Evolutionary conservation across 345 rosid species (phyloP), one percentile per base, ranked within the genome.

Genomic region (Populus pruinosa): DNA sequence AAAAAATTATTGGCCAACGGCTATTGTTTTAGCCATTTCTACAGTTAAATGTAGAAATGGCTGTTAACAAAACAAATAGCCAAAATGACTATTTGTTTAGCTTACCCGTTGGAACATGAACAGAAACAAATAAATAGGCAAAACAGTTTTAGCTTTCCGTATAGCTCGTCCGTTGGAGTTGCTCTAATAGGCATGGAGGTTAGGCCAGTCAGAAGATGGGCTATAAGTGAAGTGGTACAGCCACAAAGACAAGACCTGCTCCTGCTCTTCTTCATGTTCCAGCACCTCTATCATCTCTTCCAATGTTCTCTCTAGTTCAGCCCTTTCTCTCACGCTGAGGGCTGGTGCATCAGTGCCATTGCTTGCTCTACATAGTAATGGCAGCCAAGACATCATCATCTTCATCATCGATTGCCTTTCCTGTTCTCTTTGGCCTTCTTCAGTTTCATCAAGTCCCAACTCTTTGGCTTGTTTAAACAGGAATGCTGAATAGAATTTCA

Each of bases 181-280:
- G n/a, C n/a, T n/a, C n/a, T n/a, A n/a, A n/a, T n/a, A n/a, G 61
- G 81, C 69, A 39, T 83, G 87, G 73, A 94, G 96, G 61, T 94
- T 89, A 65, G 98, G 98, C 98, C 97, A 92, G 77, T 94, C 98
- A 2, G 97, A 90, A 73, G 92, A 85, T 6, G 94, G 74, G 70
- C 85, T 83, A 67, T 81, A 72, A 6, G 92, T 85, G 92, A 90
- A 92, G 82, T 92, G 94, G 76, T 88, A 94, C 49, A 94, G 93
- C 98, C 98, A 94, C 39, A 92, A 83, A 14, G 96, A 89, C 59
- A 94, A 74, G 4, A 94, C 94, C 78, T 82, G 86, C 70, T 92
- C 98, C 82, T 90, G 90, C 72, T 91, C 91, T 33, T 86, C 89
- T 38, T 88, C 87, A 47, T 81, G 70, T 65, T 84, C 86, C 59